Evolutionary conservation across 1,284 basidiomycete species (phyloP).

Genomic region (Golubevia pallescens): DNA sequence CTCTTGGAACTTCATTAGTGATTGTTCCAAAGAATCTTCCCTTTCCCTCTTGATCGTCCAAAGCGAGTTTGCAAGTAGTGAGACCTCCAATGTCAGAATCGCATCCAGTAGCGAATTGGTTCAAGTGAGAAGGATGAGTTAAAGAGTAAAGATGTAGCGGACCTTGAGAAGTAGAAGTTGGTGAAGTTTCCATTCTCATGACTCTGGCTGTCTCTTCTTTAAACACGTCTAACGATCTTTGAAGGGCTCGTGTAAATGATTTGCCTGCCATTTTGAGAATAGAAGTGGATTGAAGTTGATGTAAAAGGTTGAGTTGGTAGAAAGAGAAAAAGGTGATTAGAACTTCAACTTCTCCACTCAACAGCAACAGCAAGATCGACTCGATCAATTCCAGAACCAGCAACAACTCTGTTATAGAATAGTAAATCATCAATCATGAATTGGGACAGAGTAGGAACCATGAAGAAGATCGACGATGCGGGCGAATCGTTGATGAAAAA

Average conservation of each 20-base stretch:
- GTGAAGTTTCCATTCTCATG: constrained; percentile 54
- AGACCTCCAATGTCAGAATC: constrained; percentile 84
- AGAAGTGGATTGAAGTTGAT: too few species aligned
- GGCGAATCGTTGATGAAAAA: constrained; percentile 31
- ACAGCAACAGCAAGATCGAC: background rate
- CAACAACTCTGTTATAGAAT: too few species aligned
- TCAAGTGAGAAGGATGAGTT: constrained; percentile 65
- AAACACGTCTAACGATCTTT: constrained; percentile 41
- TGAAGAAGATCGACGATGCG: constrained; percentile 31
- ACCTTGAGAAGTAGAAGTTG: constrained; percentile 26
- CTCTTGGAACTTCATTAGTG: constrained; percentile 47
- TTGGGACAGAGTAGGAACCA: background rate
- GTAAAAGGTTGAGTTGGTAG: background rate
- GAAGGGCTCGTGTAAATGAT: constrained; percentile 38
- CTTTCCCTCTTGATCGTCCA: constrained; percentile 32
- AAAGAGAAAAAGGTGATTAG: background rate
- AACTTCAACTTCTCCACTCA: background rate
- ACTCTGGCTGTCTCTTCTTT: constrained; percentile 39
- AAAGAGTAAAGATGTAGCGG: constrained; percentile 40
- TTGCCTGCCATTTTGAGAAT: constrained; percentile 7
- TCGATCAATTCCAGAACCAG: too few species aligned
- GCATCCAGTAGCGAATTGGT: constrained; percentile 76
- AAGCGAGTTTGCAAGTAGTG: constrained; percentile 68
- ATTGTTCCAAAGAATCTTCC: constrained; percentile 59
- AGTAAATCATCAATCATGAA: background rate